Percentiles rank a stretch among this genome's conserved stretches.
Conservation (phyloP, 83 land plant species). For the Thuja plicata region DNA sequence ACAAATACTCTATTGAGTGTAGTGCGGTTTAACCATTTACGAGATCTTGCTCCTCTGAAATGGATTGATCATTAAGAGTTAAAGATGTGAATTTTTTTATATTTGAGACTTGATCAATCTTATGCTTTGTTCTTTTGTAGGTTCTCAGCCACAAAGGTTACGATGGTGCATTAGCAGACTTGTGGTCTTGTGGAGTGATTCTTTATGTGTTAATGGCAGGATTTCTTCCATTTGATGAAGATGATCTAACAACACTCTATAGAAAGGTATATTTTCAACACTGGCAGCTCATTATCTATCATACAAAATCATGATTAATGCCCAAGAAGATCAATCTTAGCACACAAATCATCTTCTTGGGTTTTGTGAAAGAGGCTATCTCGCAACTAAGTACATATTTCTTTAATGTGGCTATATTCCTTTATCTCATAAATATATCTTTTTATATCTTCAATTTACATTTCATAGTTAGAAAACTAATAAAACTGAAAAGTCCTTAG, state of each 20-base stretch:
- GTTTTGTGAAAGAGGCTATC: background rate
- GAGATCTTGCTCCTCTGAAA: background rate
- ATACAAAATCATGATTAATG: background rate
- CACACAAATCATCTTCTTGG: background rate
- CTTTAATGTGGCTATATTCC: background rate
- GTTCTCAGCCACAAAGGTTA: conserved; percentile 82
- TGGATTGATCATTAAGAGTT: background rate
- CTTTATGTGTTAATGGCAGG: conserved; percentile 95
- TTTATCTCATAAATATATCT: background rate
- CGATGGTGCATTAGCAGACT: conserved; percentile 94
- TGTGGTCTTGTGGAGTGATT: conserved; percentile 98
- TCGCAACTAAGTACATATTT: background rate
- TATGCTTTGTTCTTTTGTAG: conserved; percentile 29
- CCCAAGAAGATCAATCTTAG: background rate
- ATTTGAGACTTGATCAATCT: background rate
- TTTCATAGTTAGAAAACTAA: background rate
- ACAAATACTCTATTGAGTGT: background rate
- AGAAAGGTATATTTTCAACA: conserved; percentile 52
- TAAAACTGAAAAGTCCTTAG: background rate
- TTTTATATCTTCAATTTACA: background rate
- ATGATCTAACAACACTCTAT: conserved; percentile 73
- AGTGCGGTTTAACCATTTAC: background rate
- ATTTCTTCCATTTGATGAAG: conserved; percentile 87
- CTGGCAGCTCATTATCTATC: background rate
- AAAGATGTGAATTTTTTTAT: background rate